Evolutionary conservation across 208 protist genomes (phyloP).

Genomic region (Tritrichomonas foetus): DNA sequence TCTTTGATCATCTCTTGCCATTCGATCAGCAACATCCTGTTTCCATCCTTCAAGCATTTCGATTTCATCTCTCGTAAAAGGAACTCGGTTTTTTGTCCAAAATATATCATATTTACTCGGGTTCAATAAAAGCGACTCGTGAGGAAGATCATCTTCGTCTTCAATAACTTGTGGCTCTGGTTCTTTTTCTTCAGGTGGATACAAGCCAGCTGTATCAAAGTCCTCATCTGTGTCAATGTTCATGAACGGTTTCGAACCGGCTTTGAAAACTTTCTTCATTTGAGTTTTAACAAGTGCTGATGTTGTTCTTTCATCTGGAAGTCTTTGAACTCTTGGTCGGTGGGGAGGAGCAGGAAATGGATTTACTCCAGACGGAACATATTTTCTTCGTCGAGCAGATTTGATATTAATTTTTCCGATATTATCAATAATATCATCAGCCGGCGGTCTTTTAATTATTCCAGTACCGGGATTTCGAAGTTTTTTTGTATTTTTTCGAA

Average conservation of each 20-base stretch:
- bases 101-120: constrained; percentile 11
- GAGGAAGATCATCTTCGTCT: neutral
- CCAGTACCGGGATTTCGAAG: neutral
- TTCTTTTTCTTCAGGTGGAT: neutral
- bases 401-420: neutral
- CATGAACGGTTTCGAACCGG: neutral
- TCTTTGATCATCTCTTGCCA: neutral
- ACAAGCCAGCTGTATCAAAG: neutral
- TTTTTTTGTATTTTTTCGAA: neutral
- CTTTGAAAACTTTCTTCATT: neutral
- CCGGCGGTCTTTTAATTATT: neutral
- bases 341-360: neutral
- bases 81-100: neutral
- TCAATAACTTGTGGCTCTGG: no score
- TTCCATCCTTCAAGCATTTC: neutral
- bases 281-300: neutral
- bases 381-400: neutral
- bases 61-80: constrained; percentile 2
- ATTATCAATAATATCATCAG: neutral
- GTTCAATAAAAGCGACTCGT: neutral
- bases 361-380: no score
- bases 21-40: no score
- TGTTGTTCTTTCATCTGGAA: neutral
- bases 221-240: neutral
- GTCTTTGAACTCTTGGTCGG: neutral